Percentiles rank a stretch among this genome's conserved stretches.
Conservation (phyloP, 2,329 filamentous ascomycete species). For the Metarhizium sp. region DNA sequence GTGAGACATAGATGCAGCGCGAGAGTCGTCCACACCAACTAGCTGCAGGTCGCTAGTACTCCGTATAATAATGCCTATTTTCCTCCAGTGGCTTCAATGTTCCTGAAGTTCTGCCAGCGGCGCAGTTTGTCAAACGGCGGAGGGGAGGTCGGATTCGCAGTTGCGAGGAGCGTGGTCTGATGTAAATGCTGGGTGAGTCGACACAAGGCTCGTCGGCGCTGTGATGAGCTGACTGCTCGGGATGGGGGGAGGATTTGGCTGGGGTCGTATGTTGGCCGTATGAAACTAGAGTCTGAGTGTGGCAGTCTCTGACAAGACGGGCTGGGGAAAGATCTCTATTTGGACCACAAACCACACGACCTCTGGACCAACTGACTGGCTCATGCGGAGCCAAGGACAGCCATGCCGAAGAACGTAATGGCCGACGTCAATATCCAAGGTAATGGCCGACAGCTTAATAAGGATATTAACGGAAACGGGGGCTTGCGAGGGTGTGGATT, state of each 20-base stretch:
- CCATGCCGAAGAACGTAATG: neutral
- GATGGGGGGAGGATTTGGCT: neutral
- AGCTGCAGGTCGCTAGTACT: too few relatives aligned
- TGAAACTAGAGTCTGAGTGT: neutral
- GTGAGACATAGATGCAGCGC: neutral
- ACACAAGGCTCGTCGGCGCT: neutral
- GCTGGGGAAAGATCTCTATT: neutral
- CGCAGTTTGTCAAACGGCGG: neutral
- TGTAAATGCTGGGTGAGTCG: neutral
- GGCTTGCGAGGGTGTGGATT: neutral
- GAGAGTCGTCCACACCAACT: neutral
- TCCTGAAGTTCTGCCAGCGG: too few relatives aligned
- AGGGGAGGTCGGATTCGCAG: neutral
- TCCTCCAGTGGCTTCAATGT: too few relatives aligned
- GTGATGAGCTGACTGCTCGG: slow-evolving; percentile 1
- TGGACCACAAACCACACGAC: neutral
- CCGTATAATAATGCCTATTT: too few relatives aligned
- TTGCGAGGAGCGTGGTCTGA: slow-evolving; percentile 3
- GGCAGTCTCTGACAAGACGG: neutral
- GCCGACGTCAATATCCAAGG: neutral
- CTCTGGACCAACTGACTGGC: neutral
- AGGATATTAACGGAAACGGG: neutral
- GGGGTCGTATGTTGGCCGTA: neutral
- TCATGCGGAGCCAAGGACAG: neutral
- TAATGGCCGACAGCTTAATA: neutral